phyloP scores from a whole-genome alignment of 768 basidiomycete species.

The Gautieria morchelliformis region DNA sequence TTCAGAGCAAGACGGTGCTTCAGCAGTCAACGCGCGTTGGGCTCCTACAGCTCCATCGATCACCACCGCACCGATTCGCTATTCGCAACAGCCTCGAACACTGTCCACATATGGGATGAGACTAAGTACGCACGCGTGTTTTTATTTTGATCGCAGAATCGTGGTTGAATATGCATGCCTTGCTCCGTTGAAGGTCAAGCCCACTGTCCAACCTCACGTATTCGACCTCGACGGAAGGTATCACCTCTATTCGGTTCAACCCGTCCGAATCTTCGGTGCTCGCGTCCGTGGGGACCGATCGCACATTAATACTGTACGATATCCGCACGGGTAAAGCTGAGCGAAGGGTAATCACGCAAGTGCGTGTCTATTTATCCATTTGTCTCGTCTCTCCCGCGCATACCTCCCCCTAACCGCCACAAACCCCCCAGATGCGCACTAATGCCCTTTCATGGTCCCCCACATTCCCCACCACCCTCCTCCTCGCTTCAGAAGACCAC shows the following conservation, averaged over 20 bases:
- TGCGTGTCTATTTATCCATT: constrained; percentile 29
- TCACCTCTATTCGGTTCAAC: constrained; percentile 85
- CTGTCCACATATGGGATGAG: constrained; percentile 97
- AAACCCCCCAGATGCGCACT: constrained; percentile 56
- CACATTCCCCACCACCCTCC: constrained; percentile 81
- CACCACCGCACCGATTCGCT: constrained; percentile 84
- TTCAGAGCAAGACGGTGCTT: background rate
- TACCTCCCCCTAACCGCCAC: background rate
- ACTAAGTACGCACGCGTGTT: constrained; percentile 68
- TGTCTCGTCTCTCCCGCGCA: no score
- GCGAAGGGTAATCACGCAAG: constrained; percentile 83
- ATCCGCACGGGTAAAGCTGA: constrained; percentile 96
- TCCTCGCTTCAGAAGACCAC: constrained; percentile 97
- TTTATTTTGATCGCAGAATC: background rate
- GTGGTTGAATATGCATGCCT: background rate
- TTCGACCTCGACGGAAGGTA: constrained; percentile 79
- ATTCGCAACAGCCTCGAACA: constrained; percentile 89
- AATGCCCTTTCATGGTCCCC: constrained; percentile 95
- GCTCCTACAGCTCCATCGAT: constrained; percentile 65
- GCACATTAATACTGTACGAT: constrained; percentile 94
- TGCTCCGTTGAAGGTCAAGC: constrained; percentile 58
- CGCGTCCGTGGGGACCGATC: constrained; percentile 90
- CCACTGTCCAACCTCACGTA: constrained; percentile 83
- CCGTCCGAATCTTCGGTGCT: constrained; percentile 88
- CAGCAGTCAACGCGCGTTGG: background rate